Conservation (phyloP, 2,329 filamentous ascomycete species). For the Cytospora paraplurivora region DNA sequence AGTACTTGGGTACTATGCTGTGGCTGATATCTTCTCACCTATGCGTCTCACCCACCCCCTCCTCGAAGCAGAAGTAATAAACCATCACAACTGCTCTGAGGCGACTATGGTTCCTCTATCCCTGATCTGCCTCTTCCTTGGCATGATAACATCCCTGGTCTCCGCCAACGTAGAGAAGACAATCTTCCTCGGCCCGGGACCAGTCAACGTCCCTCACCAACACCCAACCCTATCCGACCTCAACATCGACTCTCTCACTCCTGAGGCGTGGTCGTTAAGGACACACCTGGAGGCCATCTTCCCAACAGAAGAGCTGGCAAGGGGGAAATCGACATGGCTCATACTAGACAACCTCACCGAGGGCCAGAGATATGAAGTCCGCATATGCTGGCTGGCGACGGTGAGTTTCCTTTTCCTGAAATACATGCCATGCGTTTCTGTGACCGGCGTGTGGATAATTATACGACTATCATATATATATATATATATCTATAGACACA, state of each 20-base stretch:
- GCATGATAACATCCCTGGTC: constrained; percentile 13
- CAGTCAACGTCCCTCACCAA: constrained; percentile 56
- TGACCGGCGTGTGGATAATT: too few species aligned
- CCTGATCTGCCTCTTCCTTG: constrained; percentile 28
- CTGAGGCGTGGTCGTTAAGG: constrained; percentile 56
- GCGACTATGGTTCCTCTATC: constrained; percentile 15
- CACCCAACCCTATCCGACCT: constrained; percentile 62
- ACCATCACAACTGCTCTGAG: neutral
- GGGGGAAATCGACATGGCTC: constrained; percentile 74
- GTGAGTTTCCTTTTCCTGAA: constrained; percentile 55
- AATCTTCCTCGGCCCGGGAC: constrained; percentile 76
- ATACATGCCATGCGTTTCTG: neutral
- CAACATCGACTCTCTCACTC: constrained; percentile 66
- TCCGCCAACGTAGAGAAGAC: constrained; percentile 85
- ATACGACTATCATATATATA: neutral
- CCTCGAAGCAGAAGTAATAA: neutral
- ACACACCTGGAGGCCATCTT: constrained; percentile 70
- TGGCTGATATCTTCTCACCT: neutral
- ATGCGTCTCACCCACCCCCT: neutral
- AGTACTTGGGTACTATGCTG: neutral
- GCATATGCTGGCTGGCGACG: constrained; percentile 90
- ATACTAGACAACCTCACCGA: constrained; percentile 70
- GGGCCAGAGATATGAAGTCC: constrained; percentile 82
- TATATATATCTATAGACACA: too few species aligned
- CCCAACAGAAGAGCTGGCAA: constrained; percentile 53